Base-by-base conservation (phyloP, 2,329 filamentous ascomycete genomes). In the Neonectria punicea region DNA sequence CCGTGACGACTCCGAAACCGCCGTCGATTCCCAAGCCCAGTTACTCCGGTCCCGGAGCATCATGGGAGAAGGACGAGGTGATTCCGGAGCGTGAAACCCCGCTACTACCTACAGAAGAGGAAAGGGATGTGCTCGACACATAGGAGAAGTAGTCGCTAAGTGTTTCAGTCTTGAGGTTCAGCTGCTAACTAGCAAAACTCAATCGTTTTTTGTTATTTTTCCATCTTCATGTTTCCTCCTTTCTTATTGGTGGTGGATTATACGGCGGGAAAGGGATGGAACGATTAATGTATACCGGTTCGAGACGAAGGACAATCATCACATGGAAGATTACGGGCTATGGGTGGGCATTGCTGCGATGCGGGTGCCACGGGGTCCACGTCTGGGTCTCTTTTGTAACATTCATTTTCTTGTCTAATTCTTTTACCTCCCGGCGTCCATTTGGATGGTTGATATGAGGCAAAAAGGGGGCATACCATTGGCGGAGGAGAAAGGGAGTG, bases 41-140 rank as follows among this genome's bases (percentile, higher is more conserved):
- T 67, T 87, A 85, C 70, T 74, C 78, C 56, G 85, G 85, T 7
- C 85, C 86, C 2, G 83, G 84, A 3, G 75, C 80, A 13, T 73
- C 79, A n/a, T 87, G 84, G 76, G 85, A 87, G 71, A 87, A 84
- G 74, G 82, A 81, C 30, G 85, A 87, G 71, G 76, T 72, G 30
- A 67, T 78, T 22, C 76, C 79, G 36, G 74, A 76, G 51, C 53
- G 61, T 50, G 70, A 82, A 61, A 82, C 79, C 51, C 82, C 77
- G 4, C 70, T 74, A 57, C 74, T 75, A 39, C 81, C 81, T 18
- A 80, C 78, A 16, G 80, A 82, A 34, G 77, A 82, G 49, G 81
- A 82, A 60, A 70, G 67, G 43, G 82, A 84, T 67, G 75, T 83
- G 39, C 74, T 83, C 51, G 75, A 82, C 44, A 79, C 78, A 20